phyloP scores from a whole-genome alignment of 148 eudicot species.

The Gaultheria prostrata region DNA sequence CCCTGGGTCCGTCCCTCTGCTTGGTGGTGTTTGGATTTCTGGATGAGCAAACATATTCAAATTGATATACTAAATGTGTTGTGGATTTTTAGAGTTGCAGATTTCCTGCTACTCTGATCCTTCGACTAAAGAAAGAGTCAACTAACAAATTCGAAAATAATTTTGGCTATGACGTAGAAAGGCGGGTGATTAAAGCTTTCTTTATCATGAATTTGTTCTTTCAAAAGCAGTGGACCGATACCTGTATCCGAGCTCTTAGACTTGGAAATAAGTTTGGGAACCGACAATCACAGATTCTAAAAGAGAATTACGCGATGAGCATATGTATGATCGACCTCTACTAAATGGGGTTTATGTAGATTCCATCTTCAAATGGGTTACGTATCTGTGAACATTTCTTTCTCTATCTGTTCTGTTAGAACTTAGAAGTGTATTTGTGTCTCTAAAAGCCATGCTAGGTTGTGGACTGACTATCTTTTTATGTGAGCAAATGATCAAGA shows the following conservation, averaged over 20 bases:
- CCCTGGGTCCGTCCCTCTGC: no score
- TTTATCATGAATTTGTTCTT: background rate
- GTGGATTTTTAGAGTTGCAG: background rate
- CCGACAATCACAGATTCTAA: background rate
- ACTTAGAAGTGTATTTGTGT: background rate
- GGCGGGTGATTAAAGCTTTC: background rate
- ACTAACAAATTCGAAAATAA: background rate
- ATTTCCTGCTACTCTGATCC: background rate
- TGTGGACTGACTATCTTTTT: background rate
- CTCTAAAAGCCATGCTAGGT: background rate
- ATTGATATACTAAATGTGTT: background rate
- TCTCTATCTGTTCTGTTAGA: background rate
- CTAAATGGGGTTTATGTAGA: background rate
- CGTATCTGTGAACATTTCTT: background rate
- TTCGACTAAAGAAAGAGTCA: background rate
- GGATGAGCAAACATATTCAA: background rate
- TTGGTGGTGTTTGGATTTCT: background rate
- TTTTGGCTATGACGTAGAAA: background rate
- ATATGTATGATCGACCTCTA: background rate
- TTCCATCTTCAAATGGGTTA: background rate
- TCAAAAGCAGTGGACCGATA: background rate
- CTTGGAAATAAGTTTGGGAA: background rate
- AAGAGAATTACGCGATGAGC: background rate
- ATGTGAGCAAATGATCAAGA: background rate
- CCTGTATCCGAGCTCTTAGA: background rate